Evolutionary conservation across 2,329 filamentous ascomycete species (phyloP), one percentile per base, ranked within the genome.

Genomic region (Aspergillus quadricinctus): DNA sequence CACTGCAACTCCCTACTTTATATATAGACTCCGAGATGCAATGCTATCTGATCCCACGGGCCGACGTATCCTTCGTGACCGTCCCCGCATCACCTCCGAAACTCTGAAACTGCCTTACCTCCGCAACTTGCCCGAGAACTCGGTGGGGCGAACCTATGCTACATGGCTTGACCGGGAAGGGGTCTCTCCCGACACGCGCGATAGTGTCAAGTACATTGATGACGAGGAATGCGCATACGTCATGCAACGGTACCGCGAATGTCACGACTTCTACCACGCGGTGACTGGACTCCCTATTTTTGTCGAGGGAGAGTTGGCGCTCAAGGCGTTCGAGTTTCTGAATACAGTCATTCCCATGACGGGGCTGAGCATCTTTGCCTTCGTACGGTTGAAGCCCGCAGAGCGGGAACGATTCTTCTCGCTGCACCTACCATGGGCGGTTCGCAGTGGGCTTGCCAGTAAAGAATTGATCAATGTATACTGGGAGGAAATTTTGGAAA

Each of bases 281-380:
- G 80, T 99, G 52, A 96, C 92, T 0, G 93, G 93, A 0, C 77
- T 99, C 49, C 94, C 94, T 0, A 85, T 95, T 45, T 88, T 96
- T 61, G 83, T 92, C n/a, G 94, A 99, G 78, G 94, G 94, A 27
- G 94, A 99, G 79, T 83, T 99, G 11, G 94, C 93, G n/a, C 82
- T 99, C 64, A 99, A 99, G 77, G 92, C 92, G 0, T 96, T 99
- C 64, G 94, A 99, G 77, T 99, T 96, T 72, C 86, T 92, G 27
- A 99, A 97, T 70, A 97, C 92, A 1, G 76, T 95, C 35, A 77
- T 99, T 54, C 94, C 94, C 0, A 99, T 99, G 94, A 96, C 94
- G 8, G 94, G 90, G 0, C 74, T 99, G 61, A 91, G 88, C 69
- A 80, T 95, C 52, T 84, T 92, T 57, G 91, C 92, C 2, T 79